Percentiles rank a stretch among this genome's conserved stretches.
phyloP scores from a whole-genome alignment of 306 rosid species.

The Quillaja saponaria region DNA sequence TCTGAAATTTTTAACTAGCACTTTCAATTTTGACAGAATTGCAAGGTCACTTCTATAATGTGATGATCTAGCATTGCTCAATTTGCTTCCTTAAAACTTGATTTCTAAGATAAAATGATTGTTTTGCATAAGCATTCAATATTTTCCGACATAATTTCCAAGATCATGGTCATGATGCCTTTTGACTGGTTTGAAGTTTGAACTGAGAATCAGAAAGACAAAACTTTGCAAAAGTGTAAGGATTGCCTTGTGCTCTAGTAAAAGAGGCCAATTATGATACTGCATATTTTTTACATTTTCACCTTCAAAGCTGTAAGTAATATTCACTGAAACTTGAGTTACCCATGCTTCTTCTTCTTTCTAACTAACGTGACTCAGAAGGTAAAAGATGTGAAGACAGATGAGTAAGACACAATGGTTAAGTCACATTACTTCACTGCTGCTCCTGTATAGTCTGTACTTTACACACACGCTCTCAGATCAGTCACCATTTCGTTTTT shows the following conservation, averaged over 20 bases:
- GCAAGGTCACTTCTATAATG: too few relatives aligned
- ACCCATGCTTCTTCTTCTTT: conserved; percentile 45
- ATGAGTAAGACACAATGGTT: conserved; percentile 41
- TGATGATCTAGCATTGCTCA: too few relatives aligned
- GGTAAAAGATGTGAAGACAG: conserved; percentile 67
- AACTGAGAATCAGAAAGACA: background rate
- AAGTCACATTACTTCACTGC: conserved; percentile 65
- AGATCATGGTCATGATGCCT: background rate
- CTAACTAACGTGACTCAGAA: conserved; percentile 65
- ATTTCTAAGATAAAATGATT: too few relatives aligned
- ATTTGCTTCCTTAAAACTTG: too few relatives aligned
- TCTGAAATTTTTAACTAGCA: too few relatives aligned
- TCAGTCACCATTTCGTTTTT: conserved; percentile 48
- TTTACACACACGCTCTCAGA: conserved; percentile 50
- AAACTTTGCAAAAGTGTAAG: too few relatives aligned
- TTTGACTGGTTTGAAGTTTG: background rate
- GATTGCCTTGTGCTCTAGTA: background rate
- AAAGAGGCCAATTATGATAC: background rate
- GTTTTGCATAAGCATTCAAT: background rate
- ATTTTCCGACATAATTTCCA: background rate
- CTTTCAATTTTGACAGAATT: too few relatives aligned
- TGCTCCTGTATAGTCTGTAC: conserved; percentile 30
- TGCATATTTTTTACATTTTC: conserved; percentile 12
- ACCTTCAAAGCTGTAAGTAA: background rate
- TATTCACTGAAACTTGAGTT: conserved; percentile 33